Conservation (phyloP, 148 eudicot genomes). For the Polygonum aviculare region DNA sequence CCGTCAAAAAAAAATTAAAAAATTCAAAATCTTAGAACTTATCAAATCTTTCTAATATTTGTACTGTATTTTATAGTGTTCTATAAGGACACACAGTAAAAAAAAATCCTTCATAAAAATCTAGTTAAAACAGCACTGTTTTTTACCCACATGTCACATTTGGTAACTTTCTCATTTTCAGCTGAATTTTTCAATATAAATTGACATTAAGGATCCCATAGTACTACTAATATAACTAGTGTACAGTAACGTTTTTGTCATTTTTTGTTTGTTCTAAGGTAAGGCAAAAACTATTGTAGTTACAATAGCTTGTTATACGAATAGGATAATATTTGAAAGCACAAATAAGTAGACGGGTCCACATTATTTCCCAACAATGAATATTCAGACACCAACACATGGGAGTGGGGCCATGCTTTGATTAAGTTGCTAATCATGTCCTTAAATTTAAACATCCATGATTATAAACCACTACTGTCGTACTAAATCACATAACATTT, state of each 20-base stretch:
- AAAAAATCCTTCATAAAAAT: too few relatives aligned
- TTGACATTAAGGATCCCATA: background rate
- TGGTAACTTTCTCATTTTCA: background rate
- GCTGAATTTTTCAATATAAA: background rate
- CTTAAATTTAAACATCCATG: background rate
- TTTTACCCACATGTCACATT: background rate
- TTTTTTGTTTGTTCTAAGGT: background rate
- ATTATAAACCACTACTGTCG: background rate
- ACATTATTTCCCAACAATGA: background rate
- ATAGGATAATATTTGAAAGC: background rate
- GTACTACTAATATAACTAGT: background rate
- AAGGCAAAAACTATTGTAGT: background rate
- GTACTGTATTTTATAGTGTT: too few relatives aligned
- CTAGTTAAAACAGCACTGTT: background rate
- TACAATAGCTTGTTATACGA: background rate
- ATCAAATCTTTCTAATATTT: too few relatives aligned
- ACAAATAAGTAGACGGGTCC: background rate
- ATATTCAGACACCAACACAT: constrained; percentile 7
- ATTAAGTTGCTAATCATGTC: constrained; percentile 1
- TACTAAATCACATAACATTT: background rate
- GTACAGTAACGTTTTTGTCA: background rate
- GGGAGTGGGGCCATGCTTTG: background rate
- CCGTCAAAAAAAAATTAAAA: too few relatives aligned
- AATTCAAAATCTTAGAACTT: too few relatives aligned
- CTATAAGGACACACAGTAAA: too few relatives aligned